Percentiles rank a stretch among this genome's conserved stretches.
Evolutionary conservation across 805 yeast species (phyloP).

Genomic region (Saccharomycopsis capsularis): DNA sequence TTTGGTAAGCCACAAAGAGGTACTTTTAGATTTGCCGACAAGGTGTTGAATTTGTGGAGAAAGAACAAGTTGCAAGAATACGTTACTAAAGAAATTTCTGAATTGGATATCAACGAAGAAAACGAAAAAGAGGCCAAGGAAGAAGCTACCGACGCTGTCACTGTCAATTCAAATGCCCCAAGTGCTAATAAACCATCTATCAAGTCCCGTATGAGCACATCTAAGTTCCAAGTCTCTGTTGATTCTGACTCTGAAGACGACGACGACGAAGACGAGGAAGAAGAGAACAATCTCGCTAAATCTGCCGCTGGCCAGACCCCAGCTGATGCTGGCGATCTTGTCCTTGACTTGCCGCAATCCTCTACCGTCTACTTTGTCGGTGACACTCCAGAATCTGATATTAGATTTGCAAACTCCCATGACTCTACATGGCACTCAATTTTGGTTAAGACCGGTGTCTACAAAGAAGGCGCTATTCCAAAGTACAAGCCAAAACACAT

Average conservation of each 20-base stretch:
- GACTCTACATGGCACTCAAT: constrained; percentile 82
- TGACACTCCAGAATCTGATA: constrained; percentile 85
- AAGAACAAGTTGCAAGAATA: constrained; percentile 69
- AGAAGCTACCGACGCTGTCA: constrained; percentile 19
- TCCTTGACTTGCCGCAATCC: constrained; percentile 62
- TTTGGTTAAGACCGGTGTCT: constrained; percentile 81
- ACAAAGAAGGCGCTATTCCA: constrained; percentile 72
- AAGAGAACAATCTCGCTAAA: constrained; percentile 17
- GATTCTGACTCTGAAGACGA: constrained; percentile 28
- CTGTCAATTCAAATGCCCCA: neutral
- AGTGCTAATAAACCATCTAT: constrained; percentile 12
- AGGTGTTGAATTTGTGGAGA: constrained; percentile 72
- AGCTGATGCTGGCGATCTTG: constrained; percentile 4
- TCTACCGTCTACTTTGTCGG: constrained; percentile 85
- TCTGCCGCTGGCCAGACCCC: constrained; percentile 4
- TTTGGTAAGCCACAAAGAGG: constrained; percentile 89
- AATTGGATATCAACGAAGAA: constrained; percentile 35
- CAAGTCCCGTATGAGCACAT: constrained; percentile 16
- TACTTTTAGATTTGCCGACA: constrained; percentile 77
- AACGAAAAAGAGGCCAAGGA: constrained; percentile 33
- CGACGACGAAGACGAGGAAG: constrained; percentile 29
- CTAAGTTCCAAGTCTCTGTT: constrained; percentile 22
- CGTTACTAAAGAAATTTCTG: constrained; percentile 42
- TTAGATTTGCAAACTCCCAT: constrained; percentile 80
- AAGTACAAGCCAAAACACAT: constrained; percentile 71